Base-by-base conservation (phyloP, 495 filamentous ascomycete genomes). In the Penicillium angulare region DNA sequence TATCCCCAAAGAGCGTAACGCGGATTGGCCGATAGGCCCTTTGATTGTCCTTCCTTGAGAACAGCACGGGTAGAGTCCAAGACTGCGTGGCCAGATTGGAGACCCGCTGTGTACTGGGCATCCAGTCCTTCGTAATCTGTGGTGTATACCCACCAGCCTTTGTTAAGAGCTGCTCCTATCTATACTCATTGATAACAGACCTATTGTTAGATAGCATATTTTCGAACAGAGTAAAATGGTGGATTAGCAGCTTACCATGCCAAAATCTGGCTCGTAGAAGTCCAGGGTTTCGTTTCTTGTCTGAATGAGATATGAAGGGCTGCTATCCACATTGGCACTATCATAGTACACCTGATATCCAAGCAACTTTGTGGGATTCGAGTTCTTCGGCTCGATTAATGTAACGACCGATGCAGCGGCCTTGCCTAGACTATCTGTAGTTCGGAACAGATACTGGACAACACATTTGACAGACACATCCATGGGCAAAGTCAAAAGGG, bases 1-100 rank as follows among this genome's bases (percentile, higher is more conserved):
- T 81, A 81, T 17, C 79, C 79, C 75, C 73, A 81, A 53, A 81
- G 52, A 1, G 66, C 72, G 38, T 57, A 47, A 2, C 3, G 8
- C 6, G 47, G 50, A 35, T 50, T 34, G 5, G 16, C 2, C 26
- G 45, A 48, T 20, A 52, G 29, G 3, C 51, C 50, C 34, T 43
- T 22, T 21, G 29, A 16, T 5, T 29, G 34, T 2, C 39, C 53
- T 9, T 35, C 16, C 6, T 16, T 16, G 15, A 60, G 49, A 2
- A 52, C 43, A 5, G 48, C 55, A 15, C 63, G 56, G 17, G 55
- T 49, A 3, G 53, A 55, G 31, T 63, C 63, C 5, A 66, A 34
- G 2, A 55, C 50, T 2, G 53, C 51, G n/a, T 61, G 41, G 22
- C 53, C 63, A 1, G 56, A 39, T 26, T 50, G 55, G 1, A 57